A percentile compares a stretch with the other conserved stretches of the same genome.
Evolutionary conservation across 1,284 basidiomycete species (phyloP).

Genomic region (Cutaneotrichosporon mucoides): DNA sequence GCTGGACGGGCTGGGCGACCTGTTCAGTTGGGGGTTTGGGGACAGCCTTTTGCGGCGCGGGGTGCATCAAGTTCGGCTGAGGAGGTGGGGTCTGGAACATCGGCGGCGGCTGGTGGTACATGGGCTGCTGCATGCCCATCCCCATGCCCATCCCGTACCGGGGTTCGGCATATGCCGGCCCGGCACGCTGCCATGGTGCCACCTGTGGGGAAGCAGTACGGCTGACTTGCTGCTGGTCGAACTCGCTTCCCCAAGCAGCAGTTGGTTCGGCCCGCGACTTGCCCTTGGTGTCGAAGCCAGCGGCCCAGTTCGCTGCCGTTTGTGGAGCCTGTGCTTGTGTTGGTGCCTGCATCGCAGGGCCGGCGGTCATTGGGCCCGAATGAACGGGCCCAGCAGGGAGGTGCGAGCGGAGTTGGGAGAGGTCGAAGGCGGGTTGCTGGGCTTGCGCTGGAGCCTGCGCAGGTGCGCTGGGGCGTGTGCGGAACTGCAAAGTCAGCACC

Average conservation of each 20-base stretch:
- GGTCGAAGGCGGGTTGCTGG: slow-evolving; percentile 30
- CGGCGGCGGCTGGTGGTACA: slow-evolving; percentile 12
- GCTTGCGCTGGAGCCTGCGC: slow-evolving; percentile 3
- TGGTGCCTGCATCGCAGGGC: neutral
- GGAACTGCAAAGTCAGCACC: slow-evolving; percentile 10
- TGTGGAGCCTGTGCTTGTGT: neutral
- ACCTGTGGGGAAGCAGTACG: slow-evolving; percentile 9
- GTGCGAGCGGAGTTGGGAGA: slow-evolving; percentile 36
- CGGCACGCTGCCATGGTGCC: slow-evolving; percentile 20
- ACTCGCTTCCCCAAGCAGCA: slow-evolving; percentile 23
- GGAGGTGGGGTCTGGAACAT: slow-evolving; percentile 8
- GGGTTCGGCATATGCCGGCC: neutral
- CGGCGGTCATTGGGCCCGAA: neutral
- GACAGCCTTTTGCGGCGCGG: slow-evolving; percentile 5
- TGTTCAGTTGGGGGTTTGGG: slow-evolving; percentile 5
- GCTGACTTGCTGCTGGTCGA: slow-evolving; percentile 7
- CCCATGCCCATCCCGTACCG: neutral
- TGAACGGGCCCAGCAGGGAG: slow-evolving; percentile 20
- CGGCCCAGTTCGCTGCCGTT: slow-evolving; percentile 20
- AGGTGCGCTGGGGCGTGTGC: slow-evolving; percentile 9
- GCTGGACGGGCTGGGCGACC: slow-evolving; percentile 1
- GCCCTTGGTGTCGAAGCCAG: slow-evolving; percentile 20
- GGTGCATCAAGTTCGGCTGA: slow-evolving; percentile 2
- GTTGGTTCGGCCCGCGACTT: slow-evolving; percentile 13
- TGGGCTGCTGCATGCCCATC: slow-evolving; percentile 6